phyloP scores from a whole-genome alignment of 768 basidiomycete genomes.

The Scleroderma bovista region DNA sequence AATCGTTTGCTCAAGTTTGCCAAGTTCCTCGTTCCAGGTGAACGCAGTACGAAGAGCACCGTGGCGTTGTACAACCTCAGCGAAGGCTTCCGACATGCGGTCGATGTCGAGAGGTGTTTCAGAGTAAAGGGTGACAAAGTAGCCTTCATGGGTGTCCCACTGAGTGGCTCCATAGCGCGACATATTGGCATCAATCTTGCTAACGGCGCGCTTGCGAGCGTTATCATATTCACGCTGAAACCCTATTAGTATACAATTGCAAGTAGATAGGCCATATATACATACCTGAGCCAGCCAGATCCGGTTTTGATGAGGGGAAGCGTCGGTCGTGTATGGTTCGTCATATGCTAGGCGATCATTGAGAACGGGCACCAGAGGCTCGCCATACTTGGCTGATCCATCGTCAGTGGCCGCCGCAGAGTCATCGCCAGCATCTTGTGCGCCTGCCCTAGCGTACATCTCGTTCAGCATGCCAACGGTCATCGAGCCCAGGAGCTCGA shows the following conservation, averaged over 20 bases:
- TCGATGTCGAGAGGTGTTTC: constrained; percentile 24
- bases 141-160: constrained; percentile 28
- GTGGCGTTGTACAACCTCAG: constrained; percentile 24
- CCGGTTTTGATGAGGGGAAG: constrained; percentile 17
- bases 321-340: constrained; percentile 25
- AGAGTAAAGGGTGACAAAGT: constrained; percentile 11
- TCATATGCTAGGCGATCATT: constrained; percentile 29
- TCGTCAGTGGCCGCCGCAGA: constrained; percentile 10
- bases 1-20: constrained; percentile 26
- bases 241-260: background rate
- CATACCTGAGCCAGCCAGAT: constrained; percentile 30
- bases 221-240: constrained; percentile 23
- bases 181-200: constrained; percentile 26
- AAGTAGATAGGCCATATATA: background rate
- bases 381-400: constrained; percentile 23
- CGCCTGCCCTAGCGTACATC: constrained; percentile 15
- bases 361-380: constrained; percentile 23
- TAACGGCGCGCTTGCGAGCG: constrained; percentile 22
- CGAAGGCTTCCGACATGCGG: constrained; percentile 21
- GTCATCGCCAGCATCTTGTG: constrained; percentile 5
- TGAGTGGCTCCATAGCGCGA: constrained; percentile 29
- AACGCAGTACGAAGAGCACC: constrained; percentile 26
- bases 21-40: constrained; percentile 25
- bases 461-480: constrained; percentile 21
- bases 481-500: constrained; percentile 14